Evolutionary conservation across 495 filamentous ascomycete genomes (phyloP), one percentile per base, ranked within the genome.

Genomic region (Lepidopterella palustris): DNA sequence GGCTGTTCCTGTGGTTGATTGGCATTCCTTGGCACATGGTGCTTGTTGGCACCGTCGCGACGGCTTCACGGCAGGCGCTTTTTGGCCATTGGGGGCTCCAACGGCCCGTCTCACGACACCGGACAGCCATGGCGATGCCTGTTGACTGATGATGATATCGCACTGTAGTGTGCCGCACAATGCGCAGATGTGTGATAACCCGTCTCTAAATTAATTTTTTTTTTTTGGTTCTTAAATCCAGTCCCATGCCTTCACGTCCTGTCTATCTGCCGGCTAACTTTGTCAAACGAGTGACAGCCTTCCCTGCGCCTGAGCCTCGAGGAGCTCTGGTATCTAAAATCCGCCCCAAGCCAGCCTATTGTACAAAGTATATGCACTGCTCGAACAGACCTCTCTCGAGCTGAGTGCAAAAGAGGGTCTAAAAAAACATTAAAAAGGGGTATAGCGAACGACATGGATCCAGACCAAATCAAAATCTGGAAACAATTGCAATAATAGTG

Each of bases 371-470:
- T 25, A 26, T 56, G 58, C 58, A 39, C 20, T 25, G 45, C 40
- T 23, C 48, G 20, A 10, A 4, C 13, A 42, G 31, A 31, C 10
- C 42, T 42, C 9, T 21, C 15, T 10, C 31, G 35, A 60, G 24
- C 8, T 0, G 20, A 51, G 9, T 52, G 63, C 63, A 47, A 66
- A 54, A 45, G 63, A 66, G 63, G 27, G 63, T 66, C 59, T 66
- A 66, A 66, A n/a, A n/a, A n/a, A 66, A 66, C 59, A 66, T 66
- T 62, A 66, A 63, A 50, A 62, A n/a, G n/a, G 59, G 63, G 63
- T 62, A 66, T 66, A 66, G 55, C 54, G 58, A 66, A 60, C 39
- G 63, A 58, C n/a, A 42, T 25, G 47, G 5, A 25, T 18, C 35
- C 35, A 10, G 35, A 42, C 35, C 35, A n/a, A n/a, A n/a, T n/a